These are phyloP conservation scores for Turritis glabra DNA, from an alignment of 345 rosid species.

Conservation along the genomic window DNA sequence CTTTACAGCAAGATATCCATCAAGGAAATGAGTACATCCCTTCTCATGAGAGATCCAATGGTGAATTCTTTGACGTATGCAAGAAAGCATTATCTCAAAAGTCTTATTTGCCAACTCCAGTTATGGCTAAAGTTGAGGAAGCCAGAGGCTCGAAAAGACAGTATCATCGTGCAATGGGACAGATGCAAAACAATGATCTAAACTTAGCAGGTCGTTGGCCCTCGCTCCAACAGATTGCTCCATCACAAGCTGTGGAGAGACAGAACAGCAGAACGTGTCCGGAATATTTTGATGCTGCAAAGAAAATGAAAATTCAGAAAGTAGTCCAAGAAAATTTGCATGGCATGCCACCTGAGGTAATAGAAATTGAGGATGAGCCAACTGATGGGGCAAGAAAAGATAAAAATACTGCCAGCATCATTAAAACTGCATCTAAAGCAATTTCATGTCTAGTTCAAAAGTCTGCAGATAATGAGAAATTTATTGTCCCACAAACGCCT, in stretches of 20 bases:
- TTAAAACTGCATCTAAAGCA: conserved; percentile 22
- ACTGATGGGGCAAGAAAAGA: conserved; percentile 31
- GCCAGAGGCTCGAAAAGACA: conserved; percentile 53
- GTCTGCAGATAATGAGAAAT: conserved; percentile 27
- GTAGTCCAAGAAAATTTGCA: conserved; percentile 26
- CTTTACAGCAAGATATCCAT: conserved; percentile 28
- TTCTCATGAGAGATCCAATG: conserved; percentile 33
- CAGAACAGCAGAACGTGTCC: conserved; percentile 27
- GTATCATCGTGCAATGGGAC: conserved; percentile 37
- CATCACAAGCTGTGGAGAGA: conserved; percentile 16
- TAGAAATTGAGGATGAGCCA: conserved; percentile 33
- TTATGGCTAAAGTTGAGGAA: conserved; percentile 34
- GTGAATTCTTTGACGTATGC: conserved; percentile 34
- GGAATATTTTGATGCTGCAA: conserved; percentile 31
- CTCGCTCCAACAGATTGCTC: conserved; percentile 23
- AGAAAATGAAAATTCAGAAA: conserved; percentile 50
- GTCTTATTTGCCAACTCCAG: conserved; percentile 35
- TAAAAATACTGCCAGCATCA: conserved; percentile 22
- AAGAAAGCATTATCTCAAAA: conserved; percentile 33
- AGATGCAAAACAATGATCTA: conserved; percentile 31
- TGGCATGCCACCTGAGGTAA: conserved; percentile 31
- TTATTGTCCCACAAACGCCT: conserved; percentile 38
- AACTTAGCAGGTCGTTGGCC: conserved; percentile 23
- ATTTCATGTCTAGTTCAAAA: conserved; percentile 31
- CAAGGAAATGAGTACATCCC: conserved; percentile 30